Percentiles rank a stretch among this genome's conserved stretches.
Conservation (phyloP, 768 basidiomycete species). For the Termitomyces bulborhizus region DNA sequence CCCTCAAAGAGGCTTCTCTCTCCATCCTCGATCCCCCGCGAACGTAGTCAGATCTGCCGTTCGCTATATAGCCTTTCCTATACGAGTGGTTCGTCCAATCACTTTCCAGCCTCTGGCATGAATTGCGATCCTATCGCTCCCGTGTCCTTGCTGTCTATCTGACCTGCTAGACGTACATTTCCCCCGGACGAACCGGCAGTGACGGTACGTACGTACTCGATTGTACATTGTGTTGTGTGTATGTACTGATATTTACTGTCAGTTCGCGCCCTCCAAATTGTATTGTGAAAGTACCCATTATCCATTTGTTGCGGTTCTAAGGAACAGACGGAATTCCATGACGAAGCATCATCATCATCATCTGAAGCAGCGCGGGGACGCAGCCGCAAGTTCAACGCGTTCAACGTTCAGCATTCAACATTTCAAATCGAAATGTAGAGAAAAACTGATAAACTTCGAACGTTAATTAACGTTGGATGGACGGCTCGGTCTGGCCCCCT, state of each 20-base stretch:
- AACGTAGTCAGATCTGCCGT: background rate
- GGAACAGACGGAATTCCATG: too few relatives aligned
- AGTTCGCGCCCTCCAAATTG: background rate
- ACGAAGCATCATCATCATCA: background rate
- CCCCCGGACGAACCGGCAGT: background rate
- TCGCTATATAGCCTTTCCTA: background rate
- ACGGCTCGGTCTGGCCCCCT: background rate
- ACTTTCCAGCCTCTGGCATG: background rate
- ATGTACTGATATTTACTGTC: background rate
- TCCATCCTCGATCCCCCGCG: background rate
- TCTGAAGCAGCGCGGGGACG: too few relatives aligned
- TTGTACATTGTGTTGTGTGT: too few relatives aligned
- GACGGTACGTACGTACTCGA: too few relatives aligned
- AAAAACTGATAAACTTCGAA: background rate
- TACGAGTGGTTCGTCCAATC: background rate
- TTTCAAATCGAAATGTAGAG: background rate
- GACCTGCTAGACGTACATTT: background rate
- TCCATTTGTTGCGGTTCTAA: background rate
- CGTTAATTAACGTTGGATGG: background rate
- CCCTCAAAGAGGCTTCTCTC: background rate
- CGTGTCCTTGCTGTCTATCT: background rate
- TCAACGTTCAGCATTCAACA: too few relatives aligned
- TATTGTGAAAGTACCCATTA: too few relatives aligned
- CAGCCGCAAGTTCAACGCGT: too few relatives aligned
- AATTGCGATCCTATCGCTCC: background rate